phyloP scores from a whole-genome alignment of 169 alveolate genomes.

The Besnoitia besnoiti region DNA sequence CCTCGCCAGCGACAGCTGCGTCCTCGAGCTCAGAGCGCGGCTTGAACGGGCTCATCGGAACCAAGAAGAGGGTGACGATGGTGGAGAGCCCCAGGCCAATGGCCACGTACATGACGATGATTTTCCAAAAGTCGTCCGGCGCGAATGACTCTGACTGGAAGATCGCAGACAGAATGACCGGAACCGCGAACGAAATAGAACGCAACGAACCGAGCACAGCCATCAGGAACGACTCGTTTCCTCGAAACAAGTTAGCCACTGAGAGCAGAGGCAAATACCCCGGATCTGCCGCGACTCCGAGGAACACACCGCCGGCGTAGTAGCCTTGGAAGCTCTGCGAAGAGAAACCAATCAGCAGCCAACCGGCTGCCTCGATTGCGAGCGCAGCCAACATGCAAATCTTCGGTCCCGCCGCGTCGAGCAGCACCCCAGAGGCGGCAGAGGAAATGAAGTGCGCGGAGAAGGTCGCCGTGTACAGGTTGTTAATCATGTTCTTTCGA shows the following conservation, averaged over 20 bases:
- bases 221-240: conserved; percentile 55
- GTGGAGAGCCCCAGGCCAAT: conserved; percentile 51
- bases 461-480: conserved; percentile 54
- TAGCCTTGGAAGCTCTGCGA: conserved; percentile 39
- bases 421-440: conserved; percentile 38
- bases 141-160: conserved; percentile 2
- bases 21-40: background rate
- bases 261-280: conserved; percentile 65
- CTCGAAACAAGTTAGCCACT: conserved; percentile 54
- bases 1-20: background rate
- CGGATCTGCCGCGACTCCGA: conserved; percentile 67
- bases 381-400: conserved; percentile 49
- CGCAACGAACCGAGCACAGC: conserved; percentile 65
- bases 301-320: conserved; percentile 61
- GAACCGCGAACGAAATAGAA: conserved; percentile 62
- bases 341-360: conserved; percentile 55
- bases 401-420: conserved; percentile 68
- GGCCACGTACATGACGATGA: conserved; percentile 58
- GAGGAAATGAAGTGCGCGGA: conserved; percentile 62
- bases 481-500: conserved; percentile 51
- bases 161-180: conserved; percentile 57
- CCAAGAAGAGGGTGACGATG: conserved; percentile 28
- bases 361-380: conserved; percentile 47
- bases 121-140: conserved; percentile 35
- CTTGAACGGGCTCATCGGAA: conserved; percentile 46